Conservation (phyloP, 176 grass and related monocot species). For the Ampelocalamus luodianensis region DNA sequence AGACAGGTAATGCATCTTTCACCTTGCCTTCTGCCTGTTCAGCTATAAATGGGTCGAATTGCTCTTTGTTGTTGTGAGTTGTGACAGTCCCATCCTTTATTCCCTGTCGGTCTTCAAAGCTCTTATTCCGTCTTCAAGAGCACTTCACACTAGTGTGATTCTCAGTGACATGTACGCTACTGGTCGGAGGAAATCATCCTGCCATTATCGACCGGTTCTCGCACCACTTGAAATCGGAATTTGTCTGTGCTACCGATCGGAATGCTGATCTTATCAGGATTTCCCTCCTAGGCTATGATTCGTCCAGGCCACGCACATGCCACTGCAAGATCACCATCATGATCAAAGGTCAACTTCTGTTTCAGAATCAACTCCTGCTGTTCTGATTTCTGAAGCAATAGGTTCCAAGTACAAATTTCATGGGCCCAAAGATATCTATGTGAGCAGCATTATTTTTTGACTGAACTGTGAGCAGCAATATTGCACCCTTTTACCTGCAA, state of each 20-base stretch:
- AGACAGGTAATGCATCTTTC: background rate
- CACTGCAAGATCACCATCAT: background rate
- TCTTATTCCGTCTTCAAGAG: constrained; percentile 8
- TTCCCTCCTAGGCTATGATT: background rate
- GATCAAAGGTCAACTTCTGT: background rate
- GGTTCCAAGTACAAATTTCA: constrained; percentile 15
- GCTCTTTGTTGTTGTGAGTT: background rate
- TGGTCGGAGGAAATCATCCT: background rate
- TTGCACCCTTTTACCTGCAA: background rate
- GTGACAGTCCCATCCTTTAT: constrained; percentile 23
- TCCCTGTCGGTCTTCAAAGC: constrained; percentile 26
- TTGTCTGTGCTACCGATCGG: background rate
- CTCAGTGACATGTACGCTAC: constrained; percentile 18
- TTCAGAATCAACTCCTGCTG: background rate
- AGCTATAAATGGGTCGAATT: background rate
- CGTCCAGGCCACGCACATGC: background rate
- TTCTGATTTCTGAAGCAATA: background rate
- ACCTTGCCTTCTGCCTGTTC: background rate
- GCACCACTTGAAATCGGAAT: constrained; percentile 31
- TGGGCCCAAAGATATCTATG: background rate
- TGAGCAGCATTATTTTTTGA: background rate
- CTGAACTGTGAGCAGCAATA: background rate
- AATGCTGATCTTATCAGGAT: background rate
- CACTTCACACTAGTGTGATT: background rate
- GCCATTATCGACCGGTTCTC: constrained; percentile 20